Evolutionary conservation across 352 stramenopile genomes (phyloP), one percentile per base, ranked within the genome.

Genomic region (Elongisporangium prolatum): DNA sequence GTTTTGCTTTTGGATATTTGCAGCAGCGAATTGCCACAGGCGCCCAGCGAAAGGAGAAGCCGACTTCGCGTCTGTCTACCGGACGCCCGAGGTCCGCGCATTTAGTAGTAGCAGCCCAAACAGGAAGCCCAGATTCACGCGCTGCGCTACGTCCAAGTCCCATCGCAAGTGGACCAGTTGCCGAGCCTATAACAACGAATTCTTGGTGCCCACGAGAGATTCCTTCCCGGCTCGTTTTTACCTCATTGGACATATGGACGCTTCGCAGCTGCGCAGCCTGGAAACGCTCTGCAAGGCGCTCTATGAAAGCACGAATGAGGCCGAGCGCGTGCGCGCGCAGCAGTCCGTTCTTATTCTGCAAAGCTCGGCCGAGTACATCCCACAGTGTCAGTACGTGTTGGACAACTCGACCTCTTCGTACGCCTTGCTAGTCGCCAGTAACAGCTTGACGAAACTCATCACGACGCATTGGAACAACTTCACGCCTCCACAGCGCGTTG

Each of bases 331-430:
- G 18, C 82, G 89, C 61, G 87, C 87, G 25, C 87, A 96, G 61
- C 81, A 93, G 68, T 77, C 75, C 9, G 84, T 96, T 57, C 75
- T 96, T 17, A 79, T 93, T 22, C 67, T 96, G 54, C 88, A 96
- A 69, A 93, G 80, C 66, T 94, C 92, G 21, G 93, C 96, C 48
- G 94, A 99, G 71, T 98, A 98, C 77, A 99, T 99, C 68, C 97
- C 97, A 51, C 95, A 98, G 74, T 99, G 96, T 68, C 97, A 99
- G 81, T 98, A 98, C 77, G 98, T 99, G 56, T 84, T 99, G 17
- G 96, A 99, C 78, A 82, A 98, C 61, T 98, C 93, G 52, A 79
- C 89, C 57, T 97, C 92, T 44, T 88, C 96, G 56, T 99, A 99
- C 68, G 97, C 97, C 56, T 79, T 98, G 47, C 84, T 99, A 1